Evolutionary conservation across 345 rosid species (phyloP).

Genomic region (Dovyalis caffra): DNA sequence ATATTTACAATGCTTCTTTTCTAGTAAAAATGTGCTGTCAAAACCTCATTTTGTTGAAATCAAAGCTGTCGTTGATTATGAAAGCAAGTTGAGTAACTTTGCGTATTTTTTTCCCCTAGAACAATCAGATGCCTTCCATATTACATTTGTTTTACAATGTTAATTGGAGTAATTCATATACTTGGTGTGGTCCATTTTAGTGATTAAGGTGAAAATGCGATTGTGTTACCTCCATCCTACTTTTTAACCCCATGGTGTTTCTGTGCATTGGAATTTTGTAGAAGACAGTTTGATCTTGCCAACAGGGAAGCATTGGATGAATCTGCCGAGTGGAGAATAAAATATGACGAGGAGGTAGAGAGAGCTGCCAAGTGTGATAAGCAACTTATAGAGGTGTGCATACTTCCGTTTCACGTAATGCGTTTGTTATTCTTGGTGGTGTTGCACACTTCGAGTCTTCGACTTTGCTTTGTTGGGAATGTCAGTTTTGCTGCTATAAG

Average conservation of each 20-base stretch:
- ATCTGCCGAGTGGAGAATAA: constrained; percentile 90
- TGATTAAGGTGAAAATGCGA: background rate
- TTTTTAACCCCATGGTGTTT: background rate
- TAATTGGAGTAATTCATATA: background rate
- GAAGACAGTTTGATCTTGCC: constrained; percentile 88
- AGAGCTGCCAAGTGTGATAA: constrained; percentile 58
- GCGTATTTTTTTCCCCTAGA: background rate
- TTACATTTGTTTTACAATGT: background rate
- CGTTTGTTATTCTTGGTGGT: background rate
- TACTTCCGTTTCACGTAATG: background rate
- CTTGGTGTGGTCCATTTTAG: background rate
- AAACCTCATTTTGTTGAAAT: background rate
- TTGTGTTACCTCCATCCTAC: background rate
- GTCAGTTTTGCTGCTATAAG: background rate
- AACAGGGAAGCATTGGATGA: constrained; percentile 94
- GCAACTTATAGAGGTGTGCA: constrained; percentile 55
- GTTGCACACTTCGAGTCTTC: background rate
- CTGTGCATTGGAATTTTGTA: constrained; percentile 27
- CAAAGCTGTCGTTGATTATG: background rate
- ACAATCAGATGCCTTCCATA: background rate
- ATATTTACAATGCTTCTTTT: background rate
- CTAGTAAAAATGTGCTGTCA: background rate
- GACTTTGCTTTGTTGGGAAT: background rate
- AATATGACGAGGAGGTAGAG: constrained; percentile 63
- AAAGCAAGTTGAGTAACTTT: background rate